phyloP scores from a whole-genome alignment of 2,329 filamentous ascomycete species.

The Dothistroma septosporum region DNA sequence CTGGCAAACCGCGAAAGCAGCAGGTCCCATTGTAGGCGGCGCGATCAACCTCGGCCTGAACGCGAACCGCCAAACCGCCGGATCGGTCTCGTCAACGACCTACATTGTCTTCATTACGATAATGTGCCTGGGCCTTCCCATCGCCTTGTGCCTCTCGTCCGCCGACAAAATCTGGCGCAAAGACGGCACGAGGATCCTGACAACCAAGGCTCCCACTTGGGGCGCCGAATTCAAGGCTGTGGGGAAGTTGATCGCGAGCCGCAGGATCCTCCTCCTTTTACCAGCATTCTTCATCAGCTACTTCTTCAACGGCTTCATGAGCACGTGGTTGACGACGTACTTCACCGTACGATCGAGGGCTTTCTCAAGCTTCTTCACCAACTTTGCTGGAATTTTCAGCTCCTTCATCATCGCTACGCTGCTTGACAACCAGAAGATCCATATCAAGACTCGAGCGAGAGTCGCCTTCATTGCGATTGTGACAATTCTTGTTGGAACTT shows the following conservation, averaged over 20 bases:
- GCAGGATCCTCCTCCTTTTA: constrained; percentile 60
- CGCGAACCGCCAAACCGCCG: constrained; percentile 52
- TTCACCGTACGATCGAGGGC: constrained; percentile 66
- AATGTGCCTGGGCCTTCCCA: constrained; percentile 62
- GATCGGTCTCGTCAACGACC: constrained; percentile 65
- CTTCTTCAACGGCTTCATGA: constrained; percentile 68
- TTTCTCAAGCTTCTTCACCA: constrained; percentile 65
- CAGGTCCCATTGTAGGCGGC: constrained; percentile 66
- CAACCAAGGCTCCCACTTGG: constrained; percentile 48
- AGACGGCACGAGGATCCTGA: constrained; percentile 60
- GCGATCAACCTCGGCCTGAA: constrained; percentile 69
- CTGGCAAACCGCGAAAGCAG: constrained; percentile 61
- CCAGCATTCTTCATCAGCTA: constrained; percentile 67
- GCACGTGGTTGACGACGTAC: constrained; percentile 60
- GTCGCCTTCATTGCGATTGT: constrained; percentile 53
- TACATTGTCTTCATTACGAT: constrained; percentile 68
- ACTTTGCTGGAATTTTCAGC: constrained; percentile 60
- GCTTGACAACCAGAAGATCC: constrained; percentile 55
- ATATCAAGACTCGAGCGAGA: constrained; percentile 53
- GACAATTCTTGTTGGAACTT: constrained; percentile 62
- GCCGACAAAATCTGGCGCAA: constrained; percentile 61
- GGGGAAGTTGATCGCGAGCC: constrained; percentile 55
- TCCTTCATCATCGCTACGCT: constrained; percentile 65
- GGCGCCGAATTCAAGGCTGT: constrained; percentile 59
- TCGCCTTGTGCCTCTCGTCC: constrained; percentile 58